A percentile compares a stretch with the other conserved stretches of the same genome.
These are phyloP conservation scores for Coleophoma crateriformis DNA, from an alignment of 2,329 filamentous ascomycete genomes.

Conservation along the genomic window DNA sequence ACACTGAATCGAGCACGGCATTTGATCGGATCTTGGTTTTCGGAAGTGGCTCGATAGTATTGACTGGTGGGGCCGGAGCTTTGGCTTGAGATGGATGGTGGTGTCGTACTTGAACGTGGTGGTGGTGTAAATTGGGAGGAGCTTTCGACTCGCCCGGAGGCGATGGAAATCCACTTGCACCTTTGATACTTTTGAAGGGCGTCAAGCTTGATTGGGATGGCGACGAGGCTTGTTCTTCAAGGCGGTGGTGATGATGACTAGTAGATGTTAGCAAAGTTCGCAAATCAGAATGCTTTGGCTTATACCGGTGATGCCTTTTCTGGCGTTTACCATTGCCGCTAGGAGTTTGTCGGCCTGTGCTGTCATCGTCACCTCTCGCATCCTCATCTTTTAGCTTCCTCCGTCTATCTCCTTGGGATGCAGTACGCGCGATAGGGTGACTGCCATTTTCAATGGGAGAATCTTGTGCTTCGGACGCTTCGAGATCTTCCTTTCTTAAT, in stretches of 20 bases:
- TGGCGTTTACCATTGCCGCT: conserved; percentile 55
- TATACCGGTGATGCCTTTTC: conserved; percentile 49
- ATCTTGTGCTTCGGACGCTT: conserved; percentile 39
- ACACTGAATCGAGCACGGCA: conserved; percentile 65
- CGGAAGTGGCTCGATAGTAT: conserved; percentile 49
- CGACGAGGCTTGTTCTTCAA: conserved; percentile 38
- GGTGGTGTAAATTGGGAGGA: conserved; percentile 19
- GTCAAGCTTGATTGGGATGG: conserved; percentile 35
- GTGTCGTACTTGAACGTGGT: conserved; percentile 24
- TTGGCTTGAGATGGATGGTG: conserved; percentile 34
- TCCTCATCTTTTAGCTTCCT: conserved; percentile 77
- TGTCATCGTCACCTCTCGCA: conserved; percentile 58
- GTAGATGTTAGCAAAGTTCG: conserved; percentile 14
- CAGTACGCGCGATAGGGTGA: conserved; percentile 32
- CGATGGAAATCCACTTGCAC: conserved; percentile 37
- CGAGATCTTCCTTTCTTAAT: conserved; percentile 46
- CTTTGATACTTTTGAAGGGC: conserved; percentile 46
- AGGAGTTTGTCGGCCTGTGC: conserved; percentile 56
- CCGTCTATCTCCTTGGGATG: conserved; percentile 45
- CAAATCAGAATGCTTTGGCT: conserved; percentile 24
- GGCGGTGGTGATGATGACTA: conserved; percentile 51
- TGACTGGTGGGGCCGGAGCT: conserved; percentile 19
- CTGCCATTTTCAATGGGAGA: conserved; percentile 27
- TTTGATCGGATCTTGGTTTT: conserved; percentile 64
- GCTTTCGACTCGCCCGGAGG: conserved; percentile 29